A percentile compares a stretch with the other conserved stretches of the same genome.
phyloP scores from a whole-genome alignment of 306 rosid genomes.

The Alnus rubra region DNA sequence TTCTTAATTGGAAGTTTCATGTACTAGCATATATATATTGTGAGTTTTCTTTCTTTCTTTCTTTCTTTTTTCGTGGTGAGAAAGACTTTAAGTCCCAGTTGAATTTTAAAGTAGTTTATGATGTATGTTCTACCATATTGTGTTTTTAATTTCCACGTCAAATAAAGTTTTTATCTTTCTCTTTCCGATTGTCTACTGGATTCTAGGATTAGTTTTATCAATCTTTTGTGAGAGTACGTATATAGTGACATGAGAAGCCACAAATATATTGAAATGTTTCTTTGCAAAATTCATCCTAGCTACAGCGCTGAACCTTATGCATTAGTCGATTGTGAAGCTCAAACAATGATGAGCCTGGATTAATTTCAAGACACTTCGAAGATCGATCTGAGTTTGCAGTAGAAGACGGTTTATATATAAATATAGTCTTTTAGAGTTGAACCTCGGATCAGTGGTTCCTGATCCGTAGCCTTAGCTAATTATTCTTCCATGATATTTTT shows the following conservation, averaged over 20 bases:
- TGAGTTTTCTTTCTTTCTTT: neutral
- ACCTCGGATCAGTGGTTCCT: neutral
- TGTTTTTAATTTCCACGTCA: neutral
- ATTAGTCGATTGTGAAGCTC: too few species aligned
- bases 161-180: neutral
- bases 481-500: neutral
- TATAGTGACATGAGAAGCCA: neutral
- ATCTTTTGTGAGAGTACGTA: neutral
- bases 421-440: neutral
- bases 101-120: neutral
- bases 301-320: too few species aligned
- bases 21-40: neutral
- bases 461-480: neutral
- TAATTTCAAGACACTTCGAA: too few species aligned
- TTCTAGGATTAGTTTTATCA: neutral
- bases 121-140: neutral
- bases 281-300: too few species aligned
- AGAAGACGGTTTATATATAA: neutral
- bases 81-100: neutral
- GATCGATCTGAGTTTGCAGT: neutral
- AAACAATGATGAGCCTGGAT: too few species aligned
- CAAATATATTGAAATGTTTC: too few species aligned
- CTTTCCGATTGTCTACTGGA: neutral
- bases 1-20: constrained; percentile 25
- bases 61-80: neutral